These are phyloP conservation scores for Trypanosoma avium DNA, from an alignment of 208 protist genomes.

Conservation along the genomic window DNA sequence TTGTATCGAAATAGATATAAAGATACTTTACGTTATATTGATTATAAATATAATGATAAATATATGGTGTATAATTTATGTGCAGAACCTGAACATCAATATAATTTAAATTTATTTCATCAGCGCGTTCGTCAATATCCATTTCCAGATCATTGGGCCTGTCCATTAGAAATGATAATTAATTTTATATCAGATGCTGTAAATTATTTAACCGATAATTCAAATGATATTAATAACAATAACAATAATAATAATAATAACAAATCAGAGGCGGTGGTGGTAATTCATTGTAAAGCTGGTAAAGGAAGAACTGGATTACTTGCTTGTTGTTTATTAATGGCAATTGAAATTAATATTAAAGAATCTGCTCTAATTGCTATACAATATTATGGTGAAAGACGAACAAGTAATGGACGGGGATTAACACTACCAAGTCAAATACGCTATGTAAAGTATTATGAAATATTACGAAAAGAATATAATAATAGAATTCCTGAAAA, in stretches of 20 bases:
- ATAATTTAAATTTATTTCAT: constrained; percentile 62
- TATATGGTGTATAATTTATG: constrained; percentile 96
- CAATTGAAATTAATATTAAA: constrained; percentile 37
- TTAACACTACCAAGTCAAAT: constrained; percentile 88
- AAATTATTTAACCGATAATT: no score
- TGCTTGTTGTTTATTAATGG: constrained; percentile 81
- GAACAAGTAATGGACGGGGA: constrained; percentile 81
- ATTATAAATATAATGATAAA: constrained; percentile 75
- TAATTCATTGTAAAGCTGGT: constrained; percentile 96
- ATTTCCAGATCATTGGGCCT: constrained; percentile 94
- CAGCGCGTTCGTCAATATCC: constrained; percentile 71
- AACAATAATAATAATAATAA: no score
- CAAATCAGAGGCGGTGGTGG: constrained; percentile 51
- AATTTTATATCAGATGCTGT: constrained; percentile 45
- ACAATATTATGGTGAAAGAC: constrained; percentile 61
- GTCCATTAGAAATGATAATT: constrained; percentile 82
- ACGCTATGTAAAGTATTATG: constrained; percentile 74
- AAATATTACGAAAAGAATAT: constrained; percentile 39
- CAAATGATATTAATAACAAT: no score
- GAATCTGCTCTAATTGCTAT: constrained; percentile 58
- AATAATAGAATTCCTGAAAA: constrained; percentile 34
- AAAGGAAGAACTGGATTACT: constrained; percentile 95
- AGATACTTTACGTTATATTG: constrained; percentile 70
- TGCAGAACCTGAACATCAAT: constrained; percentile 76
- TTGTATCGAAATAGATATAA: constrained; percentile 93